A percentile compares a stretch with the other conserved stretches of the same genome.
phyloP scores from a whole-genome alignment of 495 filamentous ascomycete genomes.

The Aspergillus sparsus region DNA sequence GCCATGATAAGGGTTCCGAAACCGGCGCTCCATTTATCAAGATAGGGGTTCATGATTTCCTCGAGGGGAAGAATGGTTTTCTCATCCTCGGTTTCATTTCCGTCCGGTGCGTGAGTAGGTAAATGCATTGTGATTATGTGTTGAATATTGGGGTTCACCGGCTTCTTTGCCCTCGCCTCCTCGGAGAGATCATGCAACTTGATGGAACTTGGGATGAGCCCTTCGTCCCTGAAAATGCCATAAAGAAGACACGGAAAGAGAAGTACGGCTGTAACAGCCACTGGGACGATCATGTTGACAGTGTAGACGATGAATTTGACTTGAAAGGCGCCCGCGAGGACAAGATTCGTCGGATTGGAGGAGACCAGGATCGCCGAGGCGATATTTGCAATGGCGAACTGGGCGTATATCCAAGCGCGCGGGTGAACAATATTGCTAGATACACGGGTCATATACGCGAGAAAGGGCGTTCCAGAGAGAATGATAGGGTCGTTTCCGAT shows the following conservation, averaged over 20 bases:
- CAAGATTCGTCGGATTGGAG: slow-evolving; percentile 18
- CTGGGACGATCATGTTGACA: slow-evolving; percentile 17
- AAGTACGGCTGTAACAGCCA: slow-evolving; percentile 7
- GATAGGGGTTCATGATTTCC: slow-evolving; percentile 18
- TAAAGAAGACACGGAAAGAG: slow-evolving; percentile 17
- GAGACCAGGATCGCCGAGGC: slow-evolving; percentile 12
- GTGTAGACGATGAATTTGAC: slow-evolving; percentile 18
- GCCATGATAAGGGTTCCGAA: slow-evolving; percentile 14
- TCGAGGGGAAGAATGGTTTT: slow-evolving; percentile 10
- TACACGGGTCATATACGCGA: slow-evolving; percentile 18
- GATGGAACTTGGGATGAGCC: slow-evolving; percentile 4
- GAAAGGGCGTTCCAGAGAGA: slow-evolving; percentile 16
- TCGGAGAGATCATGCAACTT: slow-evolving; percentile 16
- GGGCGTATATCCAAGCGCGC: slow-evolving; percentile 16
- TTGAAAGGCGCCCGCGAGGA: slow-evolving; percentile 13
- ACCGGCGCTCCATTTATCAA: slow-evolving; percentile 9
- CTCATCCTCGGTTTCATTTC: neutral
- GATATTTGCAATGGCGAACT: slow-evolving; percentile 19
- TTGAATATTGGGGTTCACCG: slow-evolving; percentile 16
- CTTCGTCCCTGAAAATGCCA: slow-evolving; percentile 8
- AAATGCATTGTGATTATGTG: neutral
- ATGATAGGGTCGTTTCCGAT: slow-evolving; percentile 19
- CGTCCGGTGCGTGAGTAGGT: neutral
- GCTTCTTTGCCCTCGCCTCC: neutral
- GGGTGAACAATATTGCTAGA: slow-evolving; percentile 16